These are phyloP conservation scores for Cladosporium sp. DNA, from an alignment of 2,329 filamentous ascomycete genomes.

Conservation along the genomic window DNA sequence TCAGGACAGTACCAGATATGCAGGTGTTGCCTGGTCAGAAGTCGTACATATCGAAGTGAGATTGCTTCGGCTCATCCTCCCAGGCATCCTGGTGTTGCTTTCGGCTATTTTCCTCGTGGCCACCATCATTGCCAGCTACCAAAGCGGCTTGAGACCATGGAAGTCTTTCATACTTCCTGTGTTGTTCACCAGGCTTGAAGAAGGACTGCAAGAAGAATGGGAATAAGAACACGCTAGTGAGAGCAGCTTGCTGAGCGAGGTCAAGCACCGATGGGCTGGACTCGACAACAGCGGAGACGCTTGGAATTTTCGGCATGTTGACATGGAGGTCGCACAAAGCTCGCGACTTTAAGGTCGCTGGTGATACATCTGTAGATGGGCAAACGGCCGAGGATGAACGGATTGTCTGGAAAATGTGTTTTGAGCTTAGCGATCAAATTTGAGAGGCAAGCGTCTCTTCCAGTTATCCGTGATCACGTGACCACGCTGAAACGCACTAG, in stretches of 20 bases:
- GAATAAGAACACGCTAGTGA: background rate
- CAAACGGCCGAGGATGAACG: background rate
- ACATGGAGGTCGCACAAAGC: background rate
- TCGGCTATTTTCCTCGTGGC: background rate
- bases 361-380: background rate
- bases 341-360: background rate
- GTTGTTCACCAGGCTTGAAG: constrained; percentile 1
- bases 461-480: no score
- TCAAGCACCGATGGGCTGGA: background rate
- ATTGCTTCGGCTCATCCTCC: constrained; percentile 8
- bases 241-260: background rate
- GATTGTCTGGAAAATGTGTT: no score
- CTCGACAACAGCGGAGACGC: background rate
- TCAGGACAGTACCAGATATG: background rate
- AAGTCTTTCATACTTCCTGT: constrained; percentile 6
- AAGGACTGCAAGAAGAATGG: constrained; percentile 8
- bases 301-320: background rate
- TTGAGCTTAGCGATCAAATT: no score
- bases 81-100: background rate
- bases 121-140: constrained; percentile 7
- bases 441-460: no score
- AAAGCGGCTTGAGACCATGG: background rate
- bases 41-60: constrained; percentile 1
- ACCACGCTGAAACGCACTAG: no score
- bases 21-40: background rate